These are phyloP conservation scores for Coemansia furcata DNA, from an alignment of 192 early-diverging fungal genomes.

Conservation along the genomic window DNA sequence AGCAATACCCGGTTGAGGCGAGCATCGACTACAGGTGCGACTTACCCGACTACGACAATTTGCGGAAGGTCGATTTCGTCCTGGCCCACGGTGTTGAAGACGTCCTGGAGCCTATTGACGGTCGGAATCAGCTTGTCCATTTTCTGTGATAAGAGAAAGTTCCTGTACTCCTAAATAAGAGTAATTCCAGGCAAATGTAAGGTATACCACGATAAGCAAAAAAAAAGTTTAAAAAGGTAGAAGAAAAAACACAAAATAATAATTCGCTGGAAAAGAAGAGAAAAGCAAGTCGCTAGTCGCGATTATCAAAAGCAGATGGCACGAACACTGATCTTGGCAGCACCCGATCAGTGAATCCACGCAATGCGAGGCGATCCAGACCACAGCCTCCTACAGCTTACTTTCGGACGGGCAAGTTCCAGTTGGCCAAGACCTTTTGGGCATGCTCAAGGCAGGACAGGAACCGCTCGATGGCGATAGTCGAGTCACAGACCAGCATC, in stretches of 20 bases:
- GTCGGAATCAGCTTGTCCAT: constrained; percentile 81
- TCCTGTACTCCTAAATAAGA: constrained; percentile 1
- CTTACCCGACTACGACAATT: constrained; percentile 80
- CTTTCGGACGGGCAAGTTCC: constrained; percentile 19
- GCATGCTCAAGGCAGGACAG: constrained; percentile 44
- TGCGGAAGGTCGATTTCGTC: constrained; percentile 78
- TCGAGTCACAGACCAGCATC: constrained; percentile 38
- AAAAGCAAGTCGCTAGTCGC: neutral
- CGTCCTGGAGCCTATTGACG: constrained; percentile 81
- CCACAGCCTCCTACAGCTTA: constrained; percentile 2
- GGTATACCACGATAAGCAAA: neutral
- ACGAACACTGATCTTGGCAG: neutral
- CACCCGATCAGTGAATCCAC: neutral
- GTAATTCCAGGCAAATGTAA: neutral
- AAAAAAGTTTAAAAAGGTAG: neutral
- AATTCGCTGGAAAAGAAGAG: constrained; percentile 5
- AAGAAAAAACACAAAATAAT: constrained; percentile 1
- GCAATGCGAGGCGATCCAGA: neutral
- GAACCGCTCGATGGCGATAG: constrained; percentile 44
- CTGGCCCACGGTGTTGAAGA: constrained; percentile 72
- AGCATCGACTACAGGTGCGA: neutral
- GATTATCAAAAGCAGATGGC: neutral
- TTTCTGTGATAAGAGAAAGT: constrained; percentile 6
- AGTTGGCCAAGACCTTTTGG: constrained; percentile 34
- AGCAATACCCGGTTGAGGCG: neutral